Conservation (phyloP, 2,329 filamentous ascomycete genomes). For the Stagonosporopsis chrysanthemi region DNA sequence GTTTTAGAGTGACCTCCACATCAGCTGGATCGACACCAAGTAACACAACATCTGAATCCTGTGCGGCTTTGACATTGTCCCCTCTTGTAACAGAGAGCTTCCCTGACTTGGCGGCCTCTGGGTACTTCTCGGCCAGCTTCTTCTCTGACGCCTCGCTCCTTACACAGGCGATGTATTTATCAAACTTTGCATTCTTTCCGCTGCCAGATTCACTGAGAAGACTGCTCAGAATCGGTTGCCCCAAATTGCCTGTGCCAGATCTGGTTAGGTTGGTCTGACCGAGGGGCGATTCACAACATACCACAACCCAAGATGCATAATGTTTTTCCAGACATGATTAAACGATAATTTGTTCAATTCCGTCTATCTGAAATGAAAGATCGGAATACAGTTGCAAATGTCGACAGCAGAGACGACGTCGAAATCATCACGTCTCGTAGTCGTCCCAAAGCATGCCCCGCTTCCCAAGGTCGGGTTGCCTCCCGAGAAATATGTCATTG, state of each 20-base stretch:
- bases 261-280: not conserved
- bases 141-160: constrained; percentile 50
- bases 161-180: constrained; percentile 54
- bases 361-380: not conserved
- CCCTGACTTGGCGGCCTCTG: constrained; percentile 31
- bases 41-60: constrained; percentile 53
- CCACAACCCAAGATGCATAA: constrained; percentile 43
- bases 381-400: not conserved
- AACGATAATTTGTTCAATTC: not conserved
- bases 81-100: constrained; percentile 46
- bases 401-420: not conserved
- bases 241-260: constrained; percentile 48
- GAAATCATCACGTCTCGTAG: not conserved
- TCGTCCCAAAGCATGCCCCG: constrained; percentile 6
- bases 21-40: constrained; percentile 59
- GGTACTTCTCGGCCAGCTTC: constrained; percentile 45
- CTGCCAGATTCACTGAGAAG: constrained; percentile 34
- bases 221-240: constrained; percentile 49
- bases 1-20: constrained; percentile 49
- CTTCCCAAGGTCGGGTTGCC: constrained; percentile 8
- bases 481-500: constrained; percentile 16
- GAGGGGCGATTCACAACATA: constrained; percentile 13
- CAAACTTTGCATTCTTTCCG: constrained; percentile 31
- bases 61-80: constrained; percentile 47
- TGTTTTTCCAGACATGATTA: constrained; percentile 17